Evolutionary conservation across 2,329 filamentous ascomycete genomes (phyloP).

Genomic region (Botryotinia narcissicola): DNA sequence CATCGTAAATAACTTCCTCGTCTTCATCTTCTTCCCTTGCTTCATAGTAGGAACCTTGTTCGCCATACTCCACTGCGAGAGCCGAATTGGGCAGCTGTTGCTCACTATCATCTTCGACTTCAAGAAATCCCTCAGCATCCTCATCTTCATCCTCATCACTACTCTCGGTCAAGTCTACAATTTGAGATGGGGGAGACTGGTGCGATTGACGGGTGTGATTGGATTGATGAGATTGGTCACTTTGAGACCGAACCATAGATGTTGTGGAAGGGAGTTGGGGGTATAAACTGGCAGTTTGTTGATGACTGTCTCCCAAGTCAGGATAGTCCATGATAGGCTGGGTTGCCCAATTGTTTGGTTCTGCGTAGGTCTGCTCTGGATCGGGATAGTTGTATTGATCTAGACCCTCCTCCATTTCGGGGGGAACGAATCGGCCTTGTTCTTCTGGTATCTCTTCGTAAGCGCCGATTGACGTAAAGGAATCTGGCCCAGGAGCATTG

Average conservation of each 20-base stretch:
- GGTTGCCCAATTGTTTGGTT: conserved; percentile 7
- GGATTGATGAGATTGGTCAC: conserved; percentile 26
- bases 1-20: conserved; percentile 1
- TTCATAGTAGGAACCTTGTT: background rate
- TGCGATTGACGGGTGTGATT: background rate
- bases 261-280: conserved; percentile 21
- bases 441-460: background rate
- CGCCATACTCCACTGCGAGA: background rate
- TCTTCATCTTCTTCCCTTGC: conserved; percentile 1
- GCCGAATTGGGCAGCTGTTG: conserved; percentile 24
- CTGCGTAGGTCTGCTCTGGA: conserved; percentile 18
- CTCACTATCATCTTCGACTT: conserved; percentile 30
- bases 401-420: background rate
- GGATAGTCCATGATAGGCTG: conserved; percentile 27
- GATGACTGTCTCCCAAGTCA: conserved; percentile 18
- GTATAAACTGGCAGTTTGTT: conserved; percentile 9
- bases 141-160: conserved; percentile 27
- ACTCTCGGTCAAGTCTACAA: conserved; percentile 34
- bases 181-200: conserved; percentile 24
- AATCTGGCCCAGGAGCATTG: background rate
- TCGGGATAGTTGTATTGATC: conserved; percentile 18
- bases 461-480: background rate
- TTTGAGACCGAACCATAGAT: conserved; percentile 31
- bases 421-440: background rate
- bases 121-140: conserved; percentile 17